A percentile compares a stretch with the other conserved stretches of the same genome.
Evolutionary conservation across 1,139 yeast species (phyloP).

Genomic region (Protomyces pachydermus): DNA sequence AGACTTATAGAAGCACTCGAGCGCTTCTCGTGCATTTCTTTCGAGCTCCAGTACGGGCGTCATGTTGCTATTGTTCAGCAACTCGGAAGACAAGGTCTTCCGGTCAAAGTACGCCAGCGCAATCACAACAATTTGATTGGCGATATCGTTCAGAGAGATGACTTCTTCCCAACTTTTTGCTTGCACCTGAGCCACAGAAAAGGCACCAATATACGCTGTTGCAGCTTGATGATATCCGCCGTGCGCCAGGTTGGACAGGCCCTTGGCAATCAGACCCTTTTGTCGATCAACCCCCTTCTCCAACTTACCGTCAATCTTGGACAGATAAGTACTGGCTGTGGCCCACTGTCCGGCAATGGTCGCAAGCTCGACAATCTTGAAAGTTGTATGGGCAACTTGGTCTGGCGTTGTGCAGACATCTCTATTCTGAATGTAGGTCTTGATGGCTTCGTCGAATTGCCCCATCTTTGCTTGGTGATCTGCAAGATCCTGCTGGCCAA

Average conservation of each 20-base stretch:
- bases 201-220: constrained; percentile 4
- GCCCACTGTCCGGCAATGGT: constrained; percentile 30
- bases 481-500: constrained; percentile 33
- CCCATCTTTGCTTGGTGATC: constrained; percentile 30
- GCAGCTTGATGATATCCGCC: constrained; percentile 25
- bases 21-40: constrained; percentile 28
- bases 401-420: constrained; percentile 33
- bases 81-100: constrained; percentile 24
- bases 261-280: constrained; percentile 1
- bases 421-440: constrained; percentile 29
- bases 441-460: constrained; percentile 30
- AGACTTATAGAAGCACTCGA: constrained; percentile 29
- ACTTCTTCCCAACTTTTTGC: constrained; percentile 2
- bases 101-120: constrained; percentile 31
- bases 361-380: constrained; percentile 30
- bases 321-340: constrained; percentile 29
- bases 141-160: constrained; percentile 31
- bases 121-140: constrained; percentile 29
- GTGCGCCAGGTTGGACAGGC: constrained; percentile 5
- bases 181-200: constrained; percentile 18
- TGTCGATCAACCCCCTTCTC: not conserved
- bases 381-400: constrained; percentile 29
- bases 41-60: constrained; percentile 31
- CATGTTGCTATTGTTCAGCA: constrained; percentile 15
- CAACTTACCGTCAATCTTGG: constrained; percentile 23